A percentile compares a stretch with the other conserved stretches of the same genome.
Evolutionary conservation across 768 basidiomycete genomes (phyloP).

Genomic region (Crepidotus variabilis): DNA sequence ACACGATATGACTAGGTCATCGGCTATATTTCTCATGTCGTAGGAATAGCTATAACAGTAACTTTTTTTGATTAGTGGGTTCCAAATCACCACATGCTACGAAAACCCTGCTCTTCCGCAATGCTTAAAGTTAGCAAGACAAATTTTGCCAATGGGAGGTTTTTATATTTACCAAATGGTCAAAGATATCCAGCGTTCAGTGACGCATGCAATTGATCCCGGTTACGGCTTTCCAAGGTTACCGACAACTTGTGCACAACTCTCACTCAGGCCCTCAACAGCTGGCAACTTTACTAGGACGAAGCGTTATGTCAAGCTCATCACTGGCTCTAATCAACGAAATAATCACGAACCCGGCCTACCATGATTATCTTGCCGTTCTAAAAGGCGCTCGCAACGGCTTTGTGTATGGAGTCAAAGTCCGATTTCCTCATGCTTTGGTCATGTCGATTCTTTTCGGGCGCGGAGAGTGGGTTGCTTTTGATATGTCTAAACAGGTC

Average conservation of each 20-base stretch:
- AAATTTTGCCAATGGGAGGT: no score
- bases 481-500: background rate
- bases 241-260: background rate
- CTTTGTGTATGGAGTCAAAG: slow-evolving; percentile 86
- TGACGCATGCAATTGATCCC: slow-evolving; percentile 1
- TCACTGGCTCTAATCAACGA: slow-evolving; percentile 34
- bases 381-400: slow-evolving; percentile 93
- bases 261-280: slow-evolving; percentile 1
- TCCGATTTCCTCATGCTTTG: slow-evolving; percentile 92
- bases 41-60: no score
- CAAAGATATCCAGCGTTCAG: no score
- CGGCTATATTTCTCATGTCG: no score
- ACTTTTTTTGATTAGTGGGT: no score
- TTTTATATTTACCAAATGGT: no score
- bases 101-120: no score
- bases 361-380: slow-evolving; percentile 89
- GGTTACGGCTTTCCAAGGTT: background rate
- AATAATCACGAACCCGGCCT: slow-evolving; percentile 65
- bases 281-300: no score
- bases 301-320: slow-evolving; percentile 10
- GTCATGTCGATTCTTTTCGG: slow-evolving; percentile 96
- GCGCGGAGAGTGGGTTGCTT: slow-evolving; percentile 72
- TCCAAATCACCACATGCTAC: no score
- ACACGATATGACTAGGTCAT: no score
- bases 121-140: no score